These are phyloP conservation scores for Xerocomellus amylosporus DNA, from an alignment of 768 basidiomycete species.

Conservation along the genomic window DNA sequence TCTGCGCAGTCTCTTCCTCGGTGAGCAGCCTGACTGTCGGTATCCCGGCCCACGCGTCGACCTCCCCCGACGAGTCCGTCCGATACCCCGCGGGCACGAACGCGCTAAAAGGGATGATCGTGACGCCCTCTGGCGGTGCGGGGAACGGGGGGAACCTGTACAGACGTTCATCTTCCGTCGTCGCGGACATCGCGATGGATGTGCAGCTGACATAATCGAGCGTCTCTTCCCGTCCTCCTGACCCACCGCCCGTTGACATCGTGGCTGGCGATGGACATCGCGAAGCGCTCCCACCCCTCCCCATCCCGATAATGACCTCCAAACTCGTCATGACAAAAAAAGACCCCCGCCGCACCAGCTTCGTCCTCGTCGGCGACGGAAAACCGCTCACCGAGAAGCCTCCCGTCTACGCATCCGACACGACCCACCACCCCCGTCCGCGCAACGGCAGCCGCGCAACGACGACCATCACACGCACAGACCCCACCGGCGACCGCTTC, in stretches of 20 bases:
- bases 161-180: neutral
- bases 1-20: conserved; percentile 20
- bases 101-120: conserved; percentile 42
- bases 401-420: conserved; percentile 19
- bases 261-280: neutral
- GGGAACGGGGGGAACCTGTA: conserved; percentile 50
- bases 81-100: conserved; percentile 34
- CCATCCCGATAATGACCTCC: conserved; percentile 17
- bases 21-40: conserved; percentile 27
- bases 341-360: conserved; percentile 28
- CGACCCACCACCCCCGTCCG: conserved; percentile 3
- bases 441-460: conserved; percentile 14
- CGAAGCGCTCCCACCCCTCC: neutral
- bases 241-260: neutral
- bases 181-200: neutral
- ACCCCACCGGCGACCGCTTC: conserved; percentile 15
- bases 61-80: conserved; percentile 14
- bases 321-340: conserved; percentile 22
- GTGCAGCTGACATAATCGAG: conserved; percentile 8
- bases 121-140: conserved; percentile 36
- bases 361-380: conserved; percentile 10
- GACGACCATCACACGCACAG: conserved; percentile 26
- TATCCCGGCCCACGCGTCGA: conserved; percentile 23
- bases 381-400: too few relatives aligned
- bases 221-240: neutral